Percentiles rank a stretch among this genome's conserved stretches.
These are phyloP conservation scores for Nicotiana noctiflora DNA, from an alignment of 257 asterid genomes.

Conservation along the genomic window DNA sequence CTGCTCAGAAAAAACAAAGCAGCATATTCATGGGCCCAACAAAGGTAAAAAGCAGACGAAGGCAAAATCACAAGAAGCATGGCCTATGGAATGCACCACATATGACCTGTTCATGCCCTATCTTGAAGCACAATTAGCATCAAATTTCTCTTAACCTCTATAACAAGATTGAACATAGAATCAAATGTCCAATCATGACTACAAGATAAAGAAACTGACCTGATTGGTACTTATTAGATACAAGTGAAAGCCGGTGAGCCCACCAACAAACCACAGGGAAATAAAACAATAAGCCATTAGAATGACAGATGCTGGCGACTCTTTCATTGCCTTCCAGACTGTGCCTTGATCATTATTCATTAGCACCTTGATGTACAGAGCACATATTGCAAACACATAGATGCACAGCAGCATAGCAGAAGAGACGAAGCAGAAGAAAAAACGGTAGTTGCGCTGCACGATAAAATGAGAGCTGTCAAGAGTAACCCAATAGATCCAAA, in stretches of 20 bases:
- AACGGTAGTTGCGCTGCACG: conserved; percentile 94
- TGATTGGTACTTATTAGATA: conserved; percentile 89
- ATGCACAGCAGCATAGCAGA: conserved; percentile 93
- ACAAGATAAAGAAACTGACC: conserved; percentile 40
- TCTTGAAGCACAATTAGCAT: background rate
- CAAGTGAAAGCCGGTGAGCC: conserved; percentile 93
- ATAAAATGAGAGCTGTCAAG: conserved; percentile 16
- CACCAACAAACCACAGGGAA: conserved; percentile 98
- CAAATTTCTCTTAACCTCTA: background rate
- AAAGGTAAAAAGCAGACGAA: conserved; percentile 3
- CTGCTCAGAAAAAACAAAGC: background rate
- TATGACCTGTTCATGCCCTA: background rate
- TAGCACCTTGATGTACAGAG: conserved; percentile 78
- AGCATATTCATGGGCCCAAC: background rate
- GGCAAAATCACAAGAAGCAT: background rate
- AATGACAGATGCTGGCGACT: conserved; percentile 87
- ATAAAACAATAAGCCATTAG: conserved; percentile 84
- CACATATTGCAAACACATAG: conserved; percentile 77
- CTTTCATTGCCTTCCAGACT: conserved; percentile 92
- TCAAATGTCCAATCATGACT: background rate
- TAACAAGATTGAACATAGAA: background rate
- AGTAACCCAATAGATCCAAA: conserved; percentile 12
- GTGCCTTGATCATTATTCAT: conserved; percentile 77
- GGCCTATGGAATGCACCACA: background rate
- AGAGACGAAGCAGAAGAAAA: conserved; percentile 81